These are phyloP conservation scores for Ophiobolus disseminans DNA, from an alignment of 2,329 filamentous ascomycete species.

Conservation along the genomic window DNA sequence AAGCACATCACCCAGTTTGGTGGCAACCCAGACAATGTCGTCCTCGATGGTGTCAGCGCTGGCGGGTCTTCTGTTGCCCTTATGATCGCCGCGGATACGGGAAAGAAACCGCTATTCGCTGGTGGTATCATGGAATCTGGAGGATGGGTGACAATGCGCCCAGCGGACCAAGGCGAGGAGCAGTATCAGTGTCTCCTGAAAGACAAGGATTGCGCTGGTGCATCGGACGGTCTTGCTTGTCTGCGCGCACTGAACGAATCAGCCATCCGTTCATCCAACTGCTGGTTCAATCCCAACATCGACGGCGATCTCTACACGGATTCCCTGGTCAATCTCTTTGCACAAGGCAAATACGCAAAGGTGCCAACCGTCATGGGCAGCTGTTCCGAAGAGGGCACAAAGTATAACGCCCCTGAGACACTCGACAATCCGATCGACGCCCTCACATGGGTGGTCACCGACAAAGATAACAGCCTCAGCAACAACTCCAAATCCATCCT, in stretches of 20 bases:
- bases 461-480: slow-evolving; percentile 65
- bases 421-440: slow-evolving; percentile 58
- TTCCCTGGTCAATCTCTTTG: slow-evolving; percentile 58
- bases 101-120: slow-evolving; percentile 55
- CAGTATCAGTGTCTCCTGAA: slow-evolving; percentile 60
- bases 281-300: slow-evolving; percentile 59
- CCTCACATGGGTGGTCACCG: slow-evolving; percentile 63
- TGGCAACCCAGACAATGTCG: slow-evolving; percentile 71
- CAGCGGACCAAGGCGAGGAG: slow-evolving; percentile 57
- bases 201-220: slow-evolving; percentile 55
- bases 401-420: slow-evolving; percentile 60
- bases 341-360: slow-evolving; percentile 57
- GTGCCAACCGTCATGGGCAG: slow-evolving; percentile 63
- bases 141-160: slow-evolving; percentile 59
- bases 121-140: slow-evolving; percentile 63
- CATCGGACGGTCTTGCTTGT: slow-evolving; percentile 55
- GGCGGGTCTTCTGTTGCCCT: slow-evolving; percentile 58
- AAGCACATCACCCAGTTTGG: slow-evolving; percentile 71
- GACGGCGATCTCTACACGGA: slow-evolving; percentile 60
- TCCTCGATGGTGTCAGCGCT: slow-evolving; percentile 72
- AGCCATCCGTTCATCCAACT: slow-evolving; percentile 50
- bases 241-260: slow-evolving; percentile 55
- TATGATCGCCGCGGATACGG: slow-evolving; percentile 50
- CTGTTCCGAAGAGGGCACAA: slow-evolving; percentile 70
- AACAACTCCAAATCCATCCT: slow-evolving; percentile 59